These are phyloP conservation scores for Volvox carteri DNA, from an alignment of 163 green algal genomes.

Conservation along the genomic window DNA sequence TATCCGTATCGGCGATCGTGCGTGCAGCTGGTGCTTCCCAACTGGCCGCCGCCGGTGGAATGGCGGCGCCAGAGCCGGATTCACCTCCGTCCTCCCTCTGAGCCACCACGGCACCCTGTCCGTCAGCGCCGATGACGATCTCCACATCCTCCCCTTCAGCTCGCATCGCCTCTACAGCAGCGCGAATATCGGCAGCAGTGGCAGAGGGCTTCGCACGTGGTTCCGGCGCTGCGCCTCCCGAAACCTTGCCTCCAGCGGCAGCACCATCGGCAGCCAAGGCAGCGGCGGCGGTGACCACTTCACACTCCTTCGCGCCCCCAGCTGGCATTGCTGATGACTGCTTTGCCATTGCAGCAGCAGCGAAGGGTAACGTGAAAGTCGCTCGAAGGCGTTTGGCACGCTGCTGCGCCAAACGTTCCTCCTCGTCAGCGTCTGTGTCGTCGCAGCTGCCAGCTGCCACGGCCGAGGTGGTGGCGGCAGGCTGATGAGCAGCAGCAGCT, in stretches of 20 bases:
- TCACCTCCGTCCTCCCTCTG: not conserved
- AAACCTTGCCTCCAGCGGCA: not conserved
- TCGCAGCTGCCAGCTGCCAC: not conserved
- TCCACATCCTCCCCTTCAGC: constrained; percentile 8
- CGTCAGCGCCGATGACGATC: constrained; percentile 4
- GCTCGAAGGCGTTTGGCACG: constrained; percentile 38
- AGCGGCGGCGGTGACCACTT: not conserved
- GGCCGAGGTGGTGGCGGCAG: not conserved
- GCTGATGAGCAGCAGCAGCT: not conserved
- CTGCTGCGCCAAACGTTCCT: constrained; percentile 13
- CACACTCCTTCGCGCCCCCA: not conserved
- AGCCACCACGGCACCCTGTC: not conserved
- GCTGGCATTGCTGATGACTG: not conserved
- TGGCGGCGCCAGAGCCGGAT: not conserved
- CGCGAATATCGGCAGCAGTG: constrained; percentile 19
- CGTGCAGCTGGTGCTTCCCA: not conserved
- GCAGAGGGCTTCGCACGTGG: not conserved
- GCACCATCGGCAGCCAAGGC: not conserved
- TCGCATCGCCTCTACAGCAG: constrained; percentile 13
- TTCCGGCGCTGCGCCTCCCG: too few relatives aligned
- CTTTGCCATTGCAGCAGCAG: not conserved
- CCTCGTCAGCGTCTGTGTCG: constrained; percentile 14
- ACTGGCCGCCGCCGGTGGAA: not conserved
- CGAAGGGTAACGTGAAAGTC: constrained; percentile 57
- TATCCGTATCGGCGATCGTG: not conserved